Base-by-base conservation (phyloP, 2,329 filamentous ascomycete genomes). In the Microascus cirrosus region DNA sequence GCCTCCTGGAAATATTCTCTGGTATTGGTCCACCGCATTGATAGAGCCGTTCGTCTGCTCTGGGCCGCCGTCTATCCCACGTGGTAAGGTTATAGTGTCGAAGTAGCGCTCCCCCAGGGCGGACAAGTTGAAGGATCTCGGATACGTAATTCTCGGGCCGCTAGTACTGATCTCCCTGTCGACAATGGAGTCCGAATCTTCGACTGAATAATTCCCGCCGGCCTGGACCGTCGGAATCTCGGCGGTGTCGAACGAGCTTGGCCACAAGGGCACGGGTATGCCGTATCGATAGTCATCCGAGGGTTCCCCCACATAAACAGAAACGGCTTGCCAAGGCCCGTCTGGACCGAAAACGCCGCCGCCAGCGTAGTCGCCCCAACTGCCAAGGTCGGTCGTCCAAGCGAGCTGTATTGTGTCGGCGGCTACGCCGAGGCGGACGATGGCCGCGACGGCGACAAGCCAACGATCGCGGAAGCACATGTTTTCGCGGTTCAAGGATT, bases 291-390 rank as follows among this genome's bases (percentile, higher is more conserved):
- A 35, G 20, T 24, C 42, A 8, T 4, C 8, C 35, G 32, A 24
- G n/a, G 53, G 32, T 4, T 55, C 34, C 32, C 53, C 53, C 13
- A 18, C 28, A 10, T n/a, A 18, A n/a, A 55, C 22, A 6, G 25
- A 12, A 34, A 55, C 36, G 32, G 53, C 53, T 39, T 55, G 53
- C 53, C 53, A 55, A 18, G 53, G 53, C 13, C 53, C 53, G 24
- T 55, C 53, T 6, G 53, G 53, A 5, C 53, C 53, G 32, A 34
- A 55, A n/a, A 42, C 18, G 36, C 36, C 13, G 18, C 36, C 36
- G 18, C 36, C 36, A 3, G 3, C 6, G 36, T 15, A 42, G 36
- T 42, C 12, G 18, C 15, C 10, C 36, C 36, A 42, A 13, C 36
- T 42, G 12, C 13, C 15, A 3, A 42, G 36, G 36, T 42, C 36